Evolutionary conservation across 176 grass and related monocot species (phyloP), one percentile per base, ranked within the genome.

Genomic region (Canna indica): DNA sequence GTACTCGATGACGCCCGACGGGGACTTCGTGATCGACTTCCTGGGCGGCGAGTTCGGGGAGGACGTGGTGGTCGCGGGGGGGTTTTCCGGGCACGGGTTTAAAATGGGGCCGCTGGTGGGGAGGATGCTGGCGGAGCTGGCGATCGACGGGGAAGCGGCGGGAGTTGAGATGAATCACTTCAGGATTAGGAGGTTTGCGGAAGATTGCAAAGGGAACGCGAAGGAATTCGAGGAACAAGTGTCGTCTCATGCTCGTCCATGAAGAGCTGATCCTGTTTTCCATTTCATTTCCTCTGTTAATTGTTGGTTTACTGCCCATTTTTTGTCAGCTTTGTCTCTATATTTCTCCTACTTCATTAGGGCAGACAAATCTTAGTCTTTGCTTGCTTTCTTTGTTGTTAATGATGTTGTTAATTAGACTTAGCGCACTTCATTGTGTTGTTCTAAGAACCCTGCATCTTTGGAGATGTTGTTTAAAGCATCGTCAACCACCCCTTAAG

Each of bases 1-100:
- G 92, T 96, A 96, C 77, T 88, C 92, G 74, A 85, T 91, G 83
- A 89, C 86, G 1, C 92, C 88, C 17, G 92, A 96, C 69, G 88
- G 68, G n/a, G 92, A 96, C 78, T 96, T 67, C 67, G 67, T 96
- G 22, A 54, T 96, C 39, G 92, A 96, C 67, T 96, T 83, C 79
- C 35, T 91, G 5, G 85, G 88, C 59, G 92, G 88, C 20, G 79
- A 81, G 79, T 85, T 96, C 45, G 88, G 88, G 7, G 79, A 66
- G 83, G 83, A 91, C 48, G 92, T 96, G 24, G 83, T 96, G 29
- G 48, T 96, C n/a, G 92, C 85, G 2, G 92, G 78, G 0, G 92
- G 92, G 36, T 96, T 96, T 66, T 96, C 92, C 1, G 92, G 92
- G 0, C 92, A 96, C 14, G 92, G 92, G 22, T 96, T 96, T 74